Base-by-base conservation (phyloP, 2,329 filamentous ascomycete genomes). In the Penicillium sp. region DNA sequence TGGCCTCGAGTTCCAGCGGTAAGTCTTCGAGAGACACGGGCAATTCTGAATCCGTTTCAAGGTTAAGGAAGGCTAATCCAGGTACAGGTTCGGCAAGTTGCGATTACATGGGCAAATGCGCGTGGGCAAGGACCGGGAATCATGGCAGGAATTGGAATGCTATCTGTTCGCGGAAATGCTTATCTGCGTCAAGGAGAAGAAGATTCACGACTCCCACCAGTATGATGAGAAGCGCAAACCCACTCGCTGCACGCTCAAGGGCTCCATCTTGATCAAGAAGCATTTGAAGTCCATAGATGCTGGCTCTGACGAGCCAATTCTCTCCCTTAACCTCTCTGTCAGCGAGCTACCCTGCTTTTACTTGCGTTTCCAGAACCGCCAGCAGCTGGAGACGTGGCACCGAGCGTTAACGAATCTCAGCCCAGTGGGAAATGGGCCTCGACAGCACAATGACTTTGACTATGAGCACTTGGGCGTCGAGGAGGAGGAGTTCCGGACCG, bases 111-210 rank as follows among this genome's bases (percentile, higher is more conserved):
- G 93, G 30, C 93, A 90, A 2, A 87, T 99, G 59, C 89, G 92
- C 56, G 95, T 99, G 25, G 95, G 95, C 69, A 99, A 99, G 78
- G 95, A 99, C 77, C 93, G 93, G 68, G 85, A 94, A 66, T 93
- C 93, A 6, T 99, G 95, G 95, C 95, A 99, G 80, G 95, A 98
- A 75, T 80, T 99, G 58, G 93, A 99, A 76, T 99, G 95, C 76
- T 99, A 92, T 75, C 84, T 99, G 33, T 99, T 99, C 73, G 92
- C 90, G 4, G 95, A 99, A 80, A 99, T 99, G 95, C 89, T 99
- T 70, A 99, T 99, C 66, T 99, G 95, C 73, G 93, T 99, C 63
- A 99, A 98, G 79, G 95, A 98, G 79, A 98, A 97, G 85, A 97
- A 93, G 80, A 78, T 83, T 8, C 75, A 81, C 10, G 68, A 82